phyloP scores from a whole-genome alignment of 345 rosid species.

The Conringia planisiliqua region DNA sequence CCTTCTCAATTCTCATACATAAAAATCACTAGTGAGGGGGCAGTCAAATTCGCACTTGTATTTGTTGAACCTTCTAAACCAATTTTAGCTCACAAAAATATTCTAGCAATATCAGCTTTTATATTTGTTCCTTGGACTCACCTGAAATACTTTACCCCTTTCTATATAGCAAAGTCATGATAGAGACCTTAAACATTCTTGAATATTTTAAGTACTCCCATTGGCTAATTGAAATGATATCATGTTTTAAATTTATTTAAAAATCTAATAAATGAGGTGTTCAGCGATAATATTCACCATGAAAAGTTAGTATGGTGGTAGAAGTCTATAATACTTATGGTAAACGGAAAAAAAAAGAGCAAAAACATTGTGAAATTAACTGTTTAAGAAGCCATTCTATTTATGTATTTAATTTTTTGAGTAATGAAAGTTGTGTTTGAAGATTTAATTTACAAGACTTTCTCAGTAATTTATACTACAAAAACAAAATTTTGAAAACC shows the following conservation, averaged over 20 bases:
- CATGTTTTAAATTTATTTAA: background rate
- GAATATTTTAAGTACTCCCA: background rate
- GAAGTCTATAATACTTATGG: background rate
- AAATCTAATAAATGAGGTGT: background rate
- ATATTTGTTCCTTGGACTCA: background rate
- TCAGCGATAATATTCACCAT: background rate
- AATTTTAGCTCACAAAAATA: background rate
- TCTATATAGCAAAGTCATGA: background rate
- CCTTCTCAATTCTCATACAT: too few relatives aligned
- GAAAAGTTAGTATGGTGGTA: background rate
- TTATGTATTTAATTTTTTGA: background rate
- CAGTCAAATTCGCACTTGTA: too few relatives aligned
- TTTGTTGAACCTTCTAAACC: too few relatives aligned
- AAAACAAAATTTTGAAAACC: background rate
- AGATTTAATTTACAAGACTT: background rate
- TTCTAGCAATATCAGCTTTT: background rate
- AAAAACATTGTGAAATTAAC: background rate
- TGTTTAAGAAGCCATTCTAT: background rate
- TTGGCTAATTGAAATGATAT: background rate
- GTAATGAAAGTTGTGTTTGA: background rate
- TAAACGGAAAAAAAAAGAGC: background rate
- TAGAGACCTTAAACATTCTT: background rate
- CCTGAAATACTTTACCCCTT: too few relatives aligned
- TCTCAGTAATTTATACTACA: background rate
- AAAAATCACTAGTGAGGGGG: too few relatives aligned